Conservation (phyloP, 257 asterid genomes). For the Salvia rosmarinus region DNA sequence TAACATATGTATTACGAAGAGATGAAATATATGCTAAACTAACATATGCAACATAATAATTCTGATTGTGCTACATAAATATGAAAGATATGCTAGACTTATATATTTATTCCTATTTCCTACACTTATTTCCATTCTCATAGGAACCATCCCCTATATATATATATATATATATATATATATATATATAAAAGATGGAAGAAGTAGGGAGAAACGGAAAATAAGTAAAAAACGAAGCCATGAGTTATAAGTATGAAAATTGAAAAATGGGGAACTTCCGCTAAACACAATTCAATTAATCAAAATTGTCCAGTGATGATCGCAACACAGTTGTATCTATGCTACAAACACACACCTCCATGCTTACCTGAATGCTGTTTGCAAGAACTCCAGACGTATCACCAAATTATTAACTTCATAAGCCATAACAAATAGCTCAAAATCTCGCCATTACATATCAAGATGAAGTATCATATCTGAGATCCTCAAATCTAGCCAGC, state of each 20-base stretch:
- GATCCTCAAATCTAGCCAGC: constrained; percentile 53
- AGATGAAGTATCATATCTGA: constrained; percentile 38
- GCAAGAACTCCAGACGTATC: background rate
- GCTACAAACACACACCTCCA: background rate
- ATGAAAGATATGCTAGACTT: too few relatives aligned
- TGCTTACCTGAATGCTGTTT: background rate
- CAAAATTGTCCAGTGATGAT: background rate
- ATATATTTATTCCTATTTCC: too few relatives aligned
- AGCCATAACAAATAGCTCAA: constrained; percentile 6
- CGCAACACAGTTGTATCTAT: background rate
- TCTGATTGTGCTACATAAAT: too few relatives aligned
- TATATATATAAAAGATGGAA: too few relatives aligned
- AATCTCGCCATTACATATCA: constrained; percentile 18
- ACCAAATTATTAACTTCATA: background rate
- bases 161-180: too few relatives aligned
- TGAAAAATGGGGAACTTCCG: background rate
- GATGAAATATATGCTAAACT: too few relatives aligned
- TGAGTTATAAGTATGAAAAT: background rate
- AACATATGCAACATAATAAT: too few relatives aligned
- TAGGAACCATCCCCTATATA: too few relatives aligned
- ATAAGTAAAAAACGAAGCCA: background rate
- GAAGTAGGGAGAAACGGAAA: background rate
- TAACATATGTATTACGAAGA: too few relatives aligned
- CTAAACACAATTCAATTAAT: background rate
- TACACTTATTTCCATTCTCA: too few relatives aligned